phyloP scores from a whole-genome alignment of 1,139 yeast species.

The Eremothecium sinecaudum region DNA sequence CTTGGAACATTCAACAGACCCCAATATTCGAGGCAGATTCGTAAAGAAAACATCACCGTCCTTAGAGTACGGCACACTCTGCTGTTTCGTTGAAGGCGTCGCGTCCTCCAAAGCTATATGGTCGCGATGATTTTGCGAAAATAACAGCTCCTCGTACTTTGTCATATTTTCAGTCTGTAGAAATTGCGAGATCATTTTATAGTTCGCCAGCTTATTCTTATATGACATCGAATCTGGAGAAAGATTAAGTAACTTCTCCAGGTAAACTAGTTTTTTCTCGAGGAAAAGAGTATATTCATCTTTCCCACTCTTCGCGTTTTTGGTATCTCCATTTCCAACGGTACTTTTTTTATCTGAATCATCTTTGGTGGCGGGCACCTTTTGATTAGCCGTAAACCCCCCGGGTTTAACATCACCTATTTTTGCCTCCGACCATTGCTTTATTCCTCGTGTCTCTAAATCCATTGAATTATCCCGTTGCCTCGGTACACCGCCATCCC shows the following conservation, averaged over 20 bases:
- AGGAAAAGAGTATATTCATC: conserved; percentile 45
- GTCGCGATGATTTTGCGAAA: not conserved
- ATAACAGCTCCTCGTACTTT: not conserved
- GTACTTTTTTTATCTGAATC: conserved; percentile 2
- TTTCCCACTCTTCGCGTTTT: conserved; percentile 23
- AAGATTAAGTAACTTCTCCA: conserved; percentile 37
- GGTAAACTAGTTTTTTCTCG: conserved; percentile 41
- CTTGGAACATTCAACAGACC: conserved; percentile 32
- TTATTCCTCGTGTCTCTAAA: not conserved
- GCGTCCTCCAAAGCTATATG: too few species aligned
- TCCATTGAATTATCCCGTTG: not conserved
- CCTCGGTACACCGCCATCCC: conserved; percentile 33
- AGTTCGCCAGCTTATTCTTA: conserved; percentile 31
- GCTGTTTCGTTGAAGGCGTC: conserved; percentile 1
- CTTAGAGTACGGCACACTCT: not conserved
- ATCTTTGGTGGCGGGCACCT: not conserved
- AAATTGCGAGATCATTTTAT: conserved; percentile 37
- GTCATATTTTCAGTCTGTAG: conserved; percentile 13
- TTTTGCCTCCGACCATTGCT: not conserved
- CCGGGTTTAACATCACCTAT: not conserved
- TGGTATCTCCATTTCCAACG: conserved; percentile 13
- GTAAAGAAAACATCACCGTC: conserved; percentile 14
- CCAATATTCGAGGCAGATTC: conserved; percentile 29
- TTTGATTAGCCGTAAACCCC: not conserved
- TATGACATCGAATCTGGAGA: conserved; percentile 25